phyloP scores from a whole-genome alignment of 2,329 filamentous ascomycete genomes.

The Colletotrichum endophyticum region DNA sequence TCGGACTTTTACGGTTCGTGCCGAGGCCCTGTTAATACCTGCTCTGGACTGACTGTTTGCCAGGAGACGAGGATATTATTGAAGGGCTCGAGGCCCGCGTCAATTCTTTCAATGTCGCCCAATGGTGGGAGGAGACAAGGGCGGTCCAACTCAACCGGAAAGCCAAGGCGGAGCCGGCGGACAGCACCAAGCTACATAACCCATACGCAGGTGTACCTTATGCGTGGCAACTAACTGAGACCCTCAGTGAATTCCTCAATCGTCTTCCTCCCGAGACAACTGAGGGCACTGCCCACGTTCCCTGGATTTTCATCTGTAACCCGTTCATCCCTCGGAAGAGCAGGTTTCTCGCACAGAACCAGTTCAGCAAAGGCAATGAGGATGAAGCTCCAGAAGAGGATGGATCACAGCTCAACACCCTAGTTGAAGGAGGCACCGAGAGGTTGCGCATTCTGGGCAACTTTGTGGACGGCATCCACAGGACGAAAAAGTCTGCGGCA shows the following conservation, averaged over 20 bases:
- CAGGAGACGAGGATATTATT: conserved; percentile 61
- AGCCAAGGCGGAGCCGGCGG: background rate
- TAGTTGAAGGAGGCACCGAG: conserved; percentile 58
- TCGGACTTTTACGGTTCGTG: conserved; percentile 27
- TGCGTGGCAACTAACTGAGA: conserved; percentile 70
- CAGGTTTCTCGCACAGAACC: conserved; percentile 36
- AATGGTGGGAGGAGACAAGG: conserved; percentile 51
- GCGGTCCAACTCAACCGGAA: background rate
- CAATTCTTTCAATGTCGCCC: conserved; percentile 51
- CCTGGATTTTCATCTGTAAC: conserved; percentile 79
- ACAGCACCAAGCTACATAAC: conserved; percentile 53
- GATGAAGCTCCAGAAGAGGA: conserved; percentile 53
- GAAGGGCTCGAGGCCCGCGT: conserved; percentile 54
- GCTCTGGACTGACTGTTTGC: background rate
- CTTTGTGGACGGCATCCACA: conserved; percentile 54
- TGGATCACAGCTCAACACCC: conserved; percentile 49
- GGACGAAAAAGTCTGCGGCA: conserved; percentile 34
- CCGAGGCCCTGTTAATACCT: conserved; percentile 7
- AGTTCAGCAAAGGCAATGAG: conserved; percentile 47
- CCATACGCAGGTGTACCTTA: conserved; percentile 57
- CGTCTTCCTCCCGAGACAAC: conserved; percentile 73
- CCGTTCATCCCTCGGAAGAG: conserved; percentile 52
- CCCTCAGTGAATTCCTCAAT: conserved; percentile 66
- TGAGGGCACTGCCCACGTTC: conserved; percentile 43
- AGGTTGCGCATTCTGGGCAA: conserved; percentile 49